A percentile compares a stretch with the other conserved stretches of the same genome.
phyloP scores from a whole-genome alignment of 345 rosid genomes.

The Camelina hispida region DNA sequence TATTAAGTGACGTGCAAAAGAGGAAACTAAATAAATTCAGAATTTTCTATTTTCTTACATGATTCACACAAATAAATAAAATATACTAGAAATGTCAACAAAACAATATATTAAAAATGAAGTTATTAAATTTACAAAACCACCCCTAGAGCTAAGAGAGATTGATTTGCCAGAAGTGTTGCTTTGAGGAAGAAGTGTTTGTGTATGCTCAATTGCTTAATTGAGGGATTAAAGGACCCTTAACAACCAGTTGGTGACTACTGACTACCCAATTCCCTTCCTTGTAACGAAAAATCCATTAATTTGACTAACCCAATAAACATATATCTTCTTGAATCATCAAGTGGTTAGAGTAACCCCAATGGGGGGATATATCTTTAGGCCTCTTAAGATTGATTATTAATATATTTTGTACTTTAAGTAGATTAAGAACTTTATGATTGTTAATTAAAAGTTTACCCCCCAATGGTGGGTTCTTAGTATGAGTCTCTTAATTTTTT shows the following conservation, averaged over 20 bases:
- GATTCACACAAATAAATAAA: not conserved
- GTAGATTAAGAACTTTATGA: no score
- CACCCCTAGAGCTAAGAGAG: conserved; percentile 4
- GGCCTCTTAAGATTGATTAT: no score
- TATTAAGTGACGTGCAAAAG: conserved; percentile 47
- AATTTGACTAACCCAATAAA: conserved; percentile 12
- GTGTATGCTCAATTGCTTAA: conserved; percentile 60
- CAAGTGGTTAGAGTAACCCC: not conserved
- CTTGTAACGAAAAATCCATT: conserved; percentile 30
- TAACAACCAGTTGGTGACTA: conserved; percentile 76
- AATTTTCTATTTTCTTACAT: conserved; percentile 1
- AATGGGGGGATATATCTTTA: no score
- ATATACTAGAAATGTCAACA: conserved; percentile 26
- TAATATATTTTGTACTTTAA: no score
- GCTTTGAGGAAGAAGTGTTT: conserved; percentile 36
- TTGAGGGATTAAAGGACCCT: conserved; percentile 55
- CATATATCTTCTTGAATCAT: not conserved
- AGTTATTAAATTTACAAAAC: not conserved
- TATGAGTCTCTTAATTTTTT: no score
- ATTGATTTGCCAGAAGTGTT: conserved; percentile 36
- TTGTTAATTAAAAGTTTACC: no score
- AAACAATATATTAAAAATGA: conserved; percentile 13
- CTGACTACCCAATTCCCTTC: conserved; percentile 33
- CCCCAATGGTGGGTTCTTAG: no score
- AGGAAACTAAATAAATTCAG: conserved; percentile 28